Base-by-base conservation (phyloP, 2,329 filamentous ascomycete species). In the Clarireedia homoeocarpa region DNA sequence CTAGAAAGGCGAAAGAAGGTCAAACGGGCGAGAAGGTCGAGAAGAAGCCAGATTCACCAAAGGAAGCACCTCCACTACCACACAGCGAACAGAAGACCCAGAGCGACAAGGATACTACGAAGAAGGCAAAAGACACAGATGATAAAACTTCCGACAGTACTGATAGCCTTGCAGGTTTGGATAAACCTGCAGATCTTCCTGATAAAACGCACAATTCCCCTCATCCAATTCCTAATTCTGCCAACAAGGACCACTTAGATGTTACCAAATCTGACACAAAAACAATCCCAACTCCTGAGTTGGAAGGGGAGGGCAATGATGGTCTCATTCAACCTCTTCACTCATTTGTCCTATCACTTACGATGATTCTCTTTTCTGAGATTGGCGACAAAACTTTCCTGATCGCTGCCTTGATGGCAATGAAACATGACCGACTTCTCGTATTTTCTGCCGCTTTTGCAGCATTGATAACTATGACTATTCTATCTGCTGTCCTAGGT, bases 381-480 rank as follows among this genome's bases (percentile, higher is more conserved):
- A 84, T 99, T 66, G 94, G 94, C 61, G 94, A 99, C 81, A 99
- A 99, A 75, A 99, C 94, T 0, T 99, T 99, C 76, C 80, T 99
- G 45, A 90, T 99, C 23, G 94, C 94, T 6, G 92, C 91, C 6
- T 82, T 99, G 17, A 99, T 99, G 94, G 94, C 94, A 12, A 99
- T 99, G 94, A 94, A 96, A 70, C 92, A 99, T 67, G 88, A 94
- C 60, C 86, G 94, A 52, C 76, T 96, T 61, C 81, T 97, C 12
- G 94, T 99, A 59, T 99, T 99, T 74, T 88, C 89, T 2, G 91
- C 94, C 6, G 94, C 94, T n/a, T 92, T 96, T 66, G 84, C 86
- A 53, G 95, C 94, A 9, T 78, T 99, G 47, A 82, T 96, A 58
- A 82, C 88, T 69, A 99, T 99, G 94, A 99, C 94, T 0, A 81